Evolutionary conservation across 305 asterid species (phyloP).

Genomic region (Fraxinus angustifolia): DNA sequence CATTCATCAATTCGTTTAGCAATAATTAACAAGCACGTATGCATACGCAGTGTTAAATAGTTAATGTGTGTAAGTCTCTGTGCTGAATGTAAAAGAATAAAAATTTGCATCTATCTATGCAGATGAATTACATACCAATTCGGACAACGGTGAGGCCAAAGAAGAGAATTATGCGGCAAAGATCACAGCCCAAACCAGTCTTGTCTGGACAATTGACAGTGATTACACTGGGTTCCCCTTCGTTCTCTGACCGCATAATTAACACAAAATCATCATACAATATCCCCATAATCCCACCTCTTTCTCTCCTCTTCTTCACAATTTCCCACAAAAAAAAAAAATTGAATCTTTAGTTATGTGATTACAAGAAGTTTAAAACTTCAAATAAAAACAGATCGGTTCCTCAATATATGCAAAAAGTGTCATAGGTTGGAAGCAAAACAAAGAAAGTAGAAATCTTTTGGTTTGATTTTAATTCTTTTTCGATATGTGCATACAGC

Average conservation of each 20-base stretch:
- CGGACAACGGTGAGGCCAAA: slow-evolving; percentile 63
- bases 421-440: not conserved
- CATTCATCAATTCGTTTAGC: not conserved
- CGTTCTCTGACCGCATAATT: slow-evolving; percentile 55
- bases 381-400: not conserved
- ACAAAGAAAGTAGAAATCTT: not conserved
- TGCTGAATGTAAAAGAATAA: not conserved
- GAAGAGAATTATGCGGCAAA: slow-evolving; percentile 78
- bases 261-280: slow-evolving; percentile 72
- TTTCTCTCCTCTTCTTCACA: slow-evolving; percentile 7
- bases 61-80: not conserved
- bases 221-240: slow-evolving; percentile 69
- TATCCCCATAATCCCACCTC: slow-evolving; percentile 56
- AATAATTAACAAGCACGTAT: not conserved
- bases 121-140: slow-evolving; percentile 45
- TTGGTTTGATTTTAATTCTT: not conserved
- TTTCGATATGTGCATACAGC: not conserved
- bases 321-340: not conserved
- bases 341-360: slow-evolving; percentile 1
- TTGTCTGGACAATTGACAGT: slow-evolving; percentile 92
- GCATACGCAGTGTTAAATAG: not conserved
- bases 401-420: not conserved
- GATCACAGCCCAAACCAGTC: slow-evolving; percentile 86
- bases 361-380: not conserved
- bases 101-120: not conserved